Evolutionary conservation across 1,284 basidiomycete species (phyloP), one percentile per base, ranked within the genome.

Genomic region (Porodaedalea pini): DNA sequence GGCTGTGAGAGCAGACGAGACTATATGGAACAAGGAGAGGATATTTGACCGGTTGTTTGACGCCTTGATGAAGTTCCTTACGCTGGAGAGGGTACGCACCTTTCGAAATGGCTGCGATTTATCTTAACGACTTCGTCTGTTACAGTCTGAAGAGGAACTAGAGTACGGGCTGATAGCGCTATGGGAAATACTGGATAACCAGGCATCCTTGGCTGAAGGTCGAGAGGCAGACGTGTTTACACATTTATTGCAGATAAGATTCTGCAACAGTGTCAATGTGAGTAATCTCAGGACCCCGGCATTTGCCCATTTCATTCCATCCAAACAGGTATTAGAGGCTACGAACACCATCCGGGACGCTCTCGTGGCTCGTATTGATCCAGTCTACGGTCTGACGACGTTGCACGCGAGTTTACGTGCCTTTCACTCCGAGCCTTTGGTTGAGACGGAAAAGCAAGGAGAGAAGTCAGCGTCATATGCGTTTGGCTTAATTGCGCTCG

Each of bases 311-410:
- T 37, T 49, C 25, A 25, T 63, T 60, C 57, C 36, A 19, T 40
- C 6, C 32, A 44, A 51, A 37, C 59, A 91, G 88, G 82, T 91
- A 45, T 75, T 90, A 58, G 88, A 90, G 68, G 90, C 87, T 4
- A 89, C 89, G 15, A 89, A 83, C 64, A 81, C 83, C 5, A 85
- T 92, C 62, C 85, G 90, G 48, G 89, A 92, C 68, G 78, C 79
- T 15, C 75, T 91, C 36, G 81, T 85, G 37, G 72, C 75, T 13
- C 82, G 80, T 60, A 80, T 88, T 64, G 91, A 90, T 62, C 86
- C 90, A 23, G 84, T 93, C 25, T 92, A 90, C 66, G 90, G 90
- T 3, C 71, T 93, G 62, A 90, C 88, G 13, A 90, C 86, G 4
- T 79, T 92, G 73, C 86, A 90, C 61, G 83, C 84, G 21, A 80